Percentiles rank a stretch among this genome's conserved stretches.
These are phyloP conservation scores for Polychytrium aggregatum DNA, from an alignment of 192 early-diverging fungal species.

Conservation along the genomic window DNA sequence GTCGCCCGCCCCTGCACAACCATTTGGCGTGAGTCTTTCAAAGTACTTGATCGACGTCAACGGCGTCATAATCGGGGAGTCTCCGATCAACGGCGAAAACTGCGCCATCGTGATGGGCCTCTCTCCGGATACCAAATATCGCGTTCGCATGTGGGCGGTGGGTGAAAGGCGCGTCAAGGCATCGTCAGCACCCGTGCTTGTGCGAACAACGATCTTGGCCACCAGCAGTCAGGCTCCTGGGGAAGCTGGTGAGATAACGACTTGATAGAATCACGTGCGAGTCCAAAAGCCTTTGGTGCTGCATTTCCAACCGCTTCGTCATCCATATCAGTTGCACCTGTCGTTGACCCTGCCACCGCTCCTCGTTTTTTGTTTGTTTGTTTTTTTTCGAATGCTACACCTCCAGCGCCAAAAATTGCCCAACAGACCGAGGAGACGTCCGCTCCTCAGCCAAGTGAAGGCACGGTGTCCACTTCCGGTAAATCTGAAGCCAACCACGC, in stretches of 20 bases:
- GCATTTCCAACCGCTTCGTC: too few species aligned
- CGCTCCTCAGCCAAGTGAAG: slow-evolving; percentile 1
- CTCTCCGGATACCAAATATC: slow-evolving; percentile 6
- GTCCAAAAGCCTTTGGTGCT: neutral
- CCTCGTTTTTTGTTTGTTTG: too few species aligned
- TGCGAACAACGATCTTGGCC: slow-evolving; percentile 9
- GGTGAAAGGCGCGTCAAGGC: slow-evolving; percentile 11
- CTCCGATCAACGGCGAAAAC: slow-evolving; percentile 10
- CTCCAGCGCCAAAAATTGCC: too few species aligned
- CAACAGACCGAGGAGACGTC: slow-evolving; percentile 4
- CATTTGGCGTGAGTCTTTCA: slow-evolving; percentile 6
- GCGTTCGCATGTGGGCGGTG: slow-evolving; percentile 27
- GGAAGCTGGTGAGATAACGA: neutral
- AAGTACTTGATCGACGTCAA: slow-evolving; percentile 23
- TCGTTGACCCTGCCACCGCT: too few species aligned
- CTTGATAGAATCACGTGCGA: neutral
- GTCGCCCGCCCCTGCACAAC: neutral
- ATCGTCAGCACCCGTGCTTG: slow-evolving; percentile 10
- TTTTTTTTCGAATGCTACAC: too few species aligned
- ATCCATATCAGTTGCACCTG: too few species aligned
- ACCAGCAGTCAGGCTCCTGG: neutral
- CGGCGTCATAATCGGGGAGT: slow-evolving; percentile 24
- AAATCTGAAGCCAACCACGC: slow-evolving; percentile 6
- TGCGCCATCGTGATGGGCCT: slow-evolving; percentile 14
- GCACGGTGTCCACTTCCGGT: slow-evolving; percentile 1